phyloP scores from a whole-genome alignment of 129 eudicot genomes.

The Heracleum sosnowskyi region DNA sequence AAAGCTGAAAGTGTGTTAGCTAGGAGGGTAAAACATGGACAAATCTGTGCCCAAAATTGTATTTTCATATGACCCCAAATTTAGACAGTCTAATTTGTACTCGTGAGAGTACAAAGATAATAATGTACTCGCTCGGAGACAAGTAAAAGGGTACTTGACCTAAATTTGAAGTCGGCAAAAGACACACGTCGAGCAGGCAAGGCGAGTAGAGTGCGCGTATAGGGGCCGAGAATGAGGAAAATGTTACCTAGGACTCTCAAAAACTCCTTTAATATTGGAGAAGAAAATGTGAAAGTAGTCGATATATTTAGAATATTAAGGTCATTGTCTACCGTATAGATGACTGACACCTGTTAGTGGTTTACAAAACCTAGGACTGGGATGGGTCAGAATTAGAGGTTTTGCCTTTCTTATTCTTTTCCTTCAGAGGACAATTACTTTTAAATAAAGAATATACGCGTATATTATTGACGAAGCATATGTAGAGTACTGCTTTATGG shows the following conservation, averaged over 20 bases:
- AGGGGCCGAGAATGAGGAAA: background rate
- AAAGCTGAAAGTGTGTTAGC: background rate
- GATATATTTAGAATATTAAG: background rate
- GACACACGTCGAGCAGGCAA: background rate
- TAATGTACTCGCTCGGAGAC: background rate
- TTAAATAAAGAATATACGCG: no score
- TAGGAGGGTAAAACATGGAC: background rate
- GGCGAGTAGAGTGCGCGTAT: background rate
- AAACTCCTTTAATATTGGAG: background rate
- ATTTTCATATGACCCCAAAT: background rate
- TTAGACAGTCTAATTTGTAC: background rate
- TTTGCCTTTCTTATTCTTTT: background rate
- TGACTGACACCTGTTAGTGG: slow-evolving; percentile 4
- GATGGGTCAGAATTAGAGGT: background rate
- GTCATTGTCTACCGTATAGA: background rate
- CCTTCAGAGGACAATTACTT: no score
- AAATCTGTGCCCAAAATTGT: background rate
- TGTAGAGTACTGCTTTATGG: no score
- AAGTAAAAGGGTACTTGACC: background rate
- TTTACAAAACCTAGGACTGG: slow-evolving; percentile 3
- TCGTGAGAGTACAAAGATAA: background rate
- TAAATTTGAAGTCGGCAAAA: background rate
- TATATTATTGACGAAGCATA: no score
- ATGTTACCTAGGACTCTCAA: background rate
- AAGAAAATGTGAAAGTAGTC: background rate